phyloP scores from a whole-genome alignment of 768 basidiomycete genomes.

The Mycena galericulata region DNA sequence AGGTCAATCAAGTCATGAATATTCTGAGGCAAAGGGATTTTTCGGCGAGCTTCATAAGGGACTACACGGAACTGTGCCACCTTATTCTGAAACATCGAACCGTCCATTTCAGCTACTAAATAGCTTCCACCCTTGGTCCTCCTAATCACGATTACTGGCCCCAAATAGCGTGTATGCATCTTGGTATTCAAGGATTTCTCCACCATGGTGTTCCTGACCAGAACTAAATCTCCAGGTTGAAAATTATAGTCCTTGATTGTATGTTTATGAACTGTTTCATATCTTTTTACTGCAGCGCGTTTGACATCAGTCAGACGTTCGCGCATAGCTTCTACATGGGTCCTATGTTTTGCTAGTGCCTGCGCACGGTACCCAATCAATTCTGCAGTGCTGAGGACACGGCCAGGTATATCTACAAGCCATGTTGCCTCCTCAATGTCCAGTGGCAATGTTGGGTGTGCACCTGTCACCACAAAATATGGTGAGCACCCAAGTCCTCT shows the following conservation, averaged over 20 bases:
- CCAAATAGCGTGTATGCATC: constrained; percentile 27
- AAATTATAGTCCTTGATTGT: constrained; percentile 31
- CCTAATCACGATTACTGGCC: constrained; percentile 33
- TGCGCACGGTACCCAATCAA: constrained; percentile 37
- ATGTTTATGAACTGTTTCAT: constrained; percentile 33
- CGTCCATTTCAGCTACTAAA: neutral
- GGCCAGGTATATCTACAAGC: constrained; percentile 36
- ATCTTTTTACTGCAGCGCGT: constrained; percentile 26
- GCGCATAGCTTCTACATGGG: neutral
- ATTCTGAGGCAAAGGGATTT: neutral
- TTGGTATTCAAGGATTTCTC: constrained; percentile 16
- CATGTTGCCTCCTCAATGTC: constrained; percentile 40
- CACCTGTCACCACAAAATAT: constrained; percentile 46
- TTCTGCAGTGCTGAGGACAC: constrained; percentile 31
- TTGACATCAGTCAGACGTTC: constrained; percentile 23
- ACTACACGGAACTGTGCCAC: constrained; percentile 24
- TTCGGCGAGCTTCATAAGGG: constrained; percentile 1
- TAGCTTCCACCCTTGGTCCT: constrained; percentile 10
- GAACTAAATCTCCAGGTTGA: constrained; percentile 28
- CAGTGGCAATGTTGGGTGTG: constrained; percentile 43
- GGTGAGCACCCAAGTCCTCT: constrained; percentile 43
- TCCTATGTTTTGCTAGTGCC: constrained; percentile 35
- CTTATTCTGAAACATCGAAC: constrained; percentile 18
- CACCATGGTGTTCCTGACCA: neutral
- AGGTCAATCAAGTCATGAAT: constrained; percentile 21